Conservation (phyloP, 306 rosid species). For the Glycine tomentella region DNA sequence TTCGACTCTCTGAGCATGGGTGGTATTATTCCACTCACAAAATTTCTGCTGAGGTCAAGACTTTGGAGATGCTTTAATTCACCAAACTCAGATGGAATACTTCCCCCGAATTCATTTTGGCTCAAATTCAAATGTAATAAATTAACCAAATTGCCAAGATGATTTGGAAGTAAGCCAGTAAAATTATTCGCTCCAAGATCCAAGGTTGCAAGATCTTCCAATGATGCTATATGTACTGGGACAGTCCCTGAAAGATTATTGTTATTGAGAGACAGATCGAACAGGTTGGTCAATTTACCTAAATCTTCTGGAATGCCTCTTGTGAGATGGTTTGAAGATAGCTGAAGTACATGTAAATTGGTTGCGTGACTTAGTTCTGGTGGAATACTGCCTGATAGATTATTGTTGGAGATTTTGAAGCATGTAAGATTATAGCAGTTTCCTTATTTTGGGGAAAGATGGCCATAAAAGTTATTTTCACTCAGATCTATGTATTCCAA, state of each 20-base stretch:
- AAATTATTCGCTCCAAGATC: background rate
- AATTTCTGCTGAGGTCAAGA: constrained; percentile 53
- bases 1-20: too few species aligned
- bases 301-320: constrained; percentile 50
- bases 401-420: background rate
- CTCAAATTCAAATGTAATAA: too few species aligned
- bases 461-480: constrained; percentile 42
- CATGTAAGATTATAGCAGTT: background rate
- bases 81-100: constrained; percentile 22
- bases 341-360: constrained; percentile 31
- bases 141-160: too few species aligned
- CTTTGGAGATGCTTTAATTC: constrained; percentile 20
- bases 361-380: constrained; percentile 26
- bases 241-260: constrained; percentile 25
- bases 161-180: too few species aligned
- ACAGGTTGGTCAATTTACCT: background rate
- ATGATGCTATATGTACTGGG: constrained; percentile 10
- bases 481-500: constrained; percentile 37
- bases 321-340: constrained; percentile 39
- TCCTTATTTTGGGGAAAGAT: constrained; percentile 37
- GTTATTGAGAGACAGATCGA: background rate
- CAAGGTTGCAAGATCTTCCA: background rate
- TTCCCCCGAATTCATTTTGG: too few species aligned
- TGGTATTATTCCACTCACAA: too few species aligned
- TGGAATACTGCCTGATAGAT: constrained; percentile 40